Base-by-base conservation (phyloP, 352 stramenopile genomes). In the Phytophthora podocarpi region DNA sequence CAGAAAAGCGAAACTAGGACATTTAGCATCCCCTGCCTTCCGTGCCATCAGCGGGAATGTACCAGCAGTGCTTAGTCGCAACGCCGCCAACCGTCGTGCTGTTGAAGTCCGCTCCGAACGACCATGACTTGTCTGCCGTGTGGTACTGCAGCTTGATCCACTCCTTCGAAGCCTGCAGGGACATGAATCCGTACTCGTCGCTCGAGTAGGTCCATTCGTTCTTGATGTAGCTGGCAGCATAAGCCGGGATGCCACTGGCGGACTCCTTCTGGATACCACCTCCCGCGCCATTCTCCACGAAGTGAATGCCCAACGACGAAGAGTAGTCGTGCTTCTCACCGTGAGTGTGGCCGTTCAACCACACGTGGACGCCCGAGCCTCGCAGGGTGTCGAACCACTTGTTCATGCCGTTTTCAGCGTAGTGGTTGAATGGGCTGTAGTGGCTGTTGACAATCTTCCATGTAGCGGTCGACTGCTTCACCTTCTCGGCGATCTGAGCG, bases 281-380 rank as follows among this genome's bases (percentile, higher is more conserved):
- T 36, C 54, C 54, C 2, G 54, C 54, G n/a, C 55, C 55, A 24
- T 67, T 67, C 15, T 67, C 58, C 16, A 67, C 15, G 24, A 60
- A 67, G 24, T 67, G 58, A 18, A 67, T 45, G 18, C 49, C 58
- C 40, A 61, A 7, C 9, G 48, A 49, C 31, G 21, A 9, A 0
- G 58, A 67, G 49, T 61, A 67, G 7, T 67, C 58, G 41, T 67
- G 58, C 26, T 67, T 67, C 15, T 63, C 57, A 18, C 39, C 57
- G 26, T 66, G 59, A 0, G 59, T 68, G 59, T 68, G 59, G 43
- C 59, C 59, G 24, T 64, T 58, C 0, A 68, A 10, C 30, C 47
- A 68, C 8, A 51, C 32, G 16, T 58, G 27, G 8, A 58, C 32
- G 11, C 59, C 59, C 6, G 43, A 64, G 37, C 30, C 24, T 16